Evolutionary conservation across 1,284 basidiomycete species (phyloP).

Genomic region (Golubevia sp.): DNA sequence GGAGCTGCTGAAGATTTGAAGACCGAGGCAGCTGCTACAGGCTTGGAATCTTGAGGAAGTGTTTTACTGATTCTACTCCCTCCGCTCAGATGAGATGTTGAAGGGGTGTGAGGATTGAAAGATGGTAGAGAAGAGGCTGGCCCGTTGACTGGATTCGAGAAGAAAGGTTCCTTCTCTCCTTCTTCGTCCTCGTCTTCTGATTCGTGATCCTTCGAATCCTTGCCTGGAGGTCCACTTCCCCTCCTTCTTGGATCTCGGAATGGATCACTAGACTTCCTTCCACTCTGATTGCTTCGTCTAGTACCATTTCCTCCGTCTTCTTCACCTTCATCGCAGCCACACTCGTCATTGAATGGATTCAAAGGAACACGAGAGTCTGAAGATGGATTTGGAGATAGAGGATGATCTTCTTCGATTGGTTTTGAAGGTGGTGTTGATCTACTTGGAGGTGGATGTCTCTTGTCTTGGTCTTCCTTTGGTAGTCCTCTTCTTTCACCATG

Average conservation of each 20-base stretch:
- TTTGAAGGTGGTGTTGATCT: background rate
- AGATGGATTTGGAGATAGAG: background rate
- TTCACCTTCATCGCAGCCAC: background rate
- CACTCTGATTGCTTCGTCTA: background rate
- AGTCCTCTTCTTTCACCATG: no score
- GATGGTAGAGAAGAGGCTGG: background rate
- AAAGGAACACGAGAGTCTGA: background rate
- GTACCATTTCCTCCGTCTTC: no score
- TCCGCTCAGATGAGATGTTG: background rate
- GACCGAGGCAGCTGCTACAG: constrained; percentile 25
- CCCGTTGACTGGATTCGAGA: background rate
- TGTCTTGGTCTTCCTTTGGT: background rate
- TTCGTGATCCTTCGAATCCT: background rate
- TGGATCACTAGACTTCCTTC: background rate
- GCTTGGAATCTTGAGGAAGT: constrained; percentile 1
- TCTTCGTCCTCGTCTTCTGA: background rate
- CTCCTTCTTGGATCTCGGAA: background rate
- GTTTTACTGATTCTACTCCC: background rate
- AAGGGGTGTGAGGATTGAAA: background rate
- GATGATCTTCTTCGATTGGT: background rate
- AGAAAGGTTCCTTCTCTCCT: background rate
- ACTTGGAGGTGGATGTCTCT: background rate
- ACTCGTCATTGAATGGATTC: background rate
- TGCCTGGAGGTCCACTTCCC: background rate
- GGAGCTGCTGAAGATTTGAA: constrained; percentile 32